These are phyloP conservation scores for Beta lomatogona DNA, from an alignment of 179 eudicot species.

Conservation along the genomic window DNA sequence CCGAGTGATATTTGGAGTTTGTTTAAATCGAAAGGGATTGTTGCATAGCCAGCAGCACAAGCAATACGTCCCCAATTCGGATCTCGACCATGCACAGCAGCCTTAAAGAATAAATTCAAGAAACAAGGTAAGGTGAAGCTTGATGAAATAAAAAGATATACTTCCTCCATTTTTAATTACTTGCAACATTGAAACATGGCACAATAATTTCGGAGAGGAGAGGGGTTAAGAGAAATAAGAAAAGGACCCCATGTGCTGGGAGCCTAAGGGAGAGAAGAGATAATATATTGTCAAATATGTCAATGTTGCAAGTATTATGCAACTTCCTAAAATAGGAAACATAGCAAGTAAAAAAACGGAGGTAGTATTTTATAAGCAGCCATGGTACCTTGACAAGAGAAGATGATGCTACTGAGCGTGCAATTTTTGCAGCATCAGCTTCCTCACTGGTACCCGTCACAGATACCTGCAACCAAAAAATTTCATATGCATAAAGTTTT, in stretches of 20 bases:
- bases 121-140: conserved; percentile 19
- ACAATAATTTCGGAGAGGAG: too few relatives aligned
- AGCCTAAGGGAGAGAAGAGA: too few relatives aligned
- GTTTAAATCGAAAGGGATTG: conserved; percentile 63
- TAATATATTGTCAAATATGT: too few relatives aligned
- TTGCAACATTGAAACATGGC: too few relatives aligned
- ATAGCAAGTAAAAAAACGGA: too few relatives aligned
- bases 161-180: background rate
- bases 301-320: too few relatives aligned
- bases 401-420: conserved; percentile 92
- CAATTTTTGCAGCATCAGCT: conserved; percentile 87
- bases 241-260: too few relatives aligned
- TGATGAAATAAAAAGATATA: conserved; percentile 1
- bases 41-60: conserved; percentile 97
- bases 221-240: too few relatives aligned
- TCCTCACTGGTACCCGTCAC: conserved; percentile 76
- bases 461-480: conserved; percentile 51
- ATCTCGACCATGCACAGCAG: conserved; percentile 95
- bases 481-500: conserved; percentile 6
- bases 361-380: too few relatives aligned
- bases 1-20: conserved; percentile 84
- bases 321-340: too few relatives aligned
- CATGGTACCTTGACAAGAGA: conserved; percentile 73
- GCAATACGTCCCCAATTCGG: conserved; percentile 99
- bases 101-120: conserved; percentile 42